Conservation (phyloP, 345 rosid species). For the Aethionema arabicum region DNA sequence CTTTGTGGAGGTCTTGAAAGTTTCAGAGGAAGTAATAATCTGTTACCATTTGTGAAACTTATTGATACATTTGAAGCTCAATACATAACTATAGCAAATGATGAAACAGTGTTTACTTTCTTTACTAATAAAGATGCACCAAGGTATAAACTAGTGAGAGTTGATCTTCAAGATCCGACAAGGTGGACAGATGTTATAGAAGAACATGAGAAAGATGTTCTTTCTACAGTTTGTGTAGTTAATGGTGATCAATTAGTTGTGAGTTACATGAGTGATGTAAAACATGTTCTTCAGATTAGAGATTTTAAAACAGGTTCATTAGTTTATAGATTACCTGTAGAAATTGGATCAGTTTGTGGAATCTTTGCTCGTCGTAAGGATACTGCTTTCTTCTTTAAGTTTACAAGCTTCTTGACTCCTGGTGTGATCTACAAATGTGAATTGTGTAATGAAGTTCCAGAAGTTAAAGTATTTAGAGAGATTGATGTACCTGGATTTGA, state of each 20-base stretch:
- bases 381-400: slow-evolving; percentile 52
- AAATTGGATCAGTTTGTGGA: slow-evolving; percentile 68
- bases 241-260: slow-evolving; percentile 66
- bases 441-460: slow-evolving; percentile 51
- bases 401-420: slow-evolving; percentile 86
- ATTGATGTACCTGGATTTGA: slow-evolving; percentile 72
- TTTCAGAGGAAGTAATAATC: slow-evolving; percentile 43
- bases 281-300: slow-evolving; percentile 74
- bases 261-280: slow-evolving; percentile 86
- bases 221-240: slow-evolving; percentile 64
- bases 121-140: slow-evolving; percentile 83
- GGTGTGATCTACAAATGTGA: slow-evolving; percentile 78
- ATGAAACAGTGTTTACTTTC: slow-evolving; percentile 69
- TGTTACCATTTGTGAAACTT: slow-evolving; percentile 81
- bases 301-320: slow-evolving; percentile 72
- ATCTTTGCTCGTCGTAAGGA: slow-evolving; percentile 71
- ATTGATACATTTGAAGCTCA: slow-evolving; percentile 66
- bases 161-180: slow-evolving; percentile 72
- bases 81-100: slow-evolving; percentile 66
- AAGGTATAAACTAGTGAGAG: slow-evolving; percentile 72
- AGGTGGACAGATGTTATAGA: slow-evolving; percentile 71
- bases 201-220: slow-evolving; percentile 80
- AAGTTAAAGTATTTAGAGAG: slow-evolving; percentile 76
- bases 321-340: slow-evolving; percentile 73
- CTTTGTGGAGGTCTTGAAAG: slow-evolving; percentile 68